Conservation (phyloP, 2,329 filamentous ascomycete genomes). For the Diplocarpon rosae region DNA sequence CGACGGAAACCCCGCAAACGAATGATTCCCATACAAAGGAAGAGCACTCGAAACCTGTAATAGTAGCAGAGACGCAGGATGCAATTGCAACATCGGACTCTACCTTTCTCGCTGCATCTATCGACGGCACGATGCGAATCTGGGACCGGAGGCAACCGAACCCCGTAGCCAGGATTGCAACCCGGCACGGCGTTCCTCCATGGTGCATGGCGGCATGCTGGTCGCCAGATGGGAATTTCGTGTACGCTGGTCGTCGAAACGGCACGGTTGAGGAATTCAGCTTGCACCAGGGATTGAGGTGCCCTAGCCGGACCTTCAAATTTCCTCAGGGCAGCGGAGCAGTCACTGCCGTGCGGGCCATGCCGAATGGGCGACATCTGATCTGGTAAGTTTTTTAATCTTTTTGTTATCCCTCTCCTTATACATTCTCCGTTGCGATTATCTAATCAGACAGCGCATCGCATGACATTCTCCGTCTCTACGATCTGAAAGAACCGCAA, state of each 20-base stretch:
- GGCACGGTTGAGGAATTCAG: slow-evolving; percentile 89
- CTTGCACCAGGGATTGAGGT: slow-evolving; percentile 68
- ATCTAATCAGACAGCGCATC: slow-evolving; percentile 51
- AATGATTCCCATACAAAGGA: slow-evolving; percentile 13
- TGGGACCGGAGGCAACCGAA: slow-evolving; percentile 77
- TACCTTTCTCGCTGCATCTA: slow-evolving; percentile 79
- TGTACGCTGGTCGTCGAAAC: slow-evolving; percentile 86
- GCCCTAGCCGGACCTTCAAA: slow-evolving; percentile 68
- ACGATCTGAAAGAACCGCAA: slow-evolving; percentile 62
- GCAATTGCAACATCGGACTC: slow-evolving; percentile 54
- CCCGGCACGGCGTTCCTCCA: slow-evolving; percentile 66
- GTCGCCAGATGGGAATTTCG: slow-evolving; percentile 89
- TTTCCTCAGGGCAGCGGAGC: slow-evolving; percentile 84
- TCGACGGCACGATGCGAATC: slow-evolving; percentile 79
- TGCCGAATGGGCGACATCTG: slow-evolving; percentile 87
- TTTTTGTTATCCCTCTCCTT: too few species aligned
- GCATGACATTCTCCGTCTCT: slow-evolving; percentile 85
- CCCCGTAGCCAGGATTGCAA: slow-evolving; percentile 69
- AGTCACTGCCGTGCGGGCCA: slow-evolving; percentile 76
- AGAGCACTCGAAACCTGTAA: slow-evolving; percentile 8
- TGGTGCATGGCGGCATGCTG: slow-evolving; percentile 98
- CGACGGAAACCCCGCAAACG: background rate
- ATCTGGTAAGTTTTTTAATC: slow-evolving; percentile 51
- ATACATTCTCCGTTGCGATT: background rate
- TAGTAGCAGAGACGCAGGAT: slow-evolving; percentile 34